These are phyloP conservation scores for Penicillium odoratum DNA, from an alignment of 495 filamentous ascomycete species.

Conservation along the genomic window DNA sequence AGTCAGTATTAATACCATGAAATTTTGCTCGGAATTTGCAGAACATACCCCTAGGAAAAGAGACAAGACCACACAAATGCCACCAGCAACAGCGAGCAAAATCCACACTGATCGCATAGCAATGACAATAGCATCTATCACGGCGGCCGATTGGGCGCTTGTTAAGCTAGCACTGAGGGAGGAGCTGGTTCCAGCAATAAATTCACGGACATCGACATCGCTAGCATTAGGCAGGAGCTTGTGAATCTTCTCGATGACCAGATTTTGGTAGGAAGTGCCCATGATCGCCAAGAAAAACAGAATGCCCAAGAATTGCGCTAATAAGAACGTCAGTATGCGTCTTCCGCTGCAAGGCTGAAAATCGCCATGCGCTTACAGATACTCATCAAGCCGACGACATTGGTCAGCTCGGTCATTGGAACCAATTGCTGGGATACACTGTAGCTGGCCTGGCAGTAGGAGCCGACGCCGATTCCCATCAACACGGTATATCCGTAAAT, in stretches of 20 bases:
- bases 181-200: conserved; percentile 5
- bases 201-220: not conserved
- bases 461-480: conserved; percentile 5
- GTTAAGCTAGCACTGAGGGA: not conserved
- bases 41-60: conserved; percentile 2
- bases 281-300: conserved; percentile 2
- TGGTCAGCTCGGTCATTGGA: conserved; percentile 3
- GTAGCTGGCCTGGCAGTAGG: conserved; percentile 4
- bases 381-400: conserved; percentile 4
- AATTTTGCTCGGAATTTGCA: not conserved
- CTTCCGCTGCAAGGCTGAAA: not conserved
- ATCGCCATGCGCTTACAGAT: not conserved
- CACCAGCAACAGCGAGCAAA: conserved; percentile 1
- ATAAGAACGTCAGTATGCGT: not conserved
- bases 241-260: conserved; percentile 3
- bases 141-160: conserved; percentile 1
- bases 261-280: conserved; percentile 1
- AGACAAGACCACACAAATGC: conserved; percentile 3
- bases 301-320: conserved; percentile 1
- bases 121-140: not conserved
- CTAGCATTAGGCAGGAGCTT: not conserved
- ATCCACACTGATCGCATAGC: conserved; percentile 2
- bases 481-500: conserved; percentile 8
- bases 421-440: conserved; percentile 4
- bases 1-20: not conserved